Percentiles rank a stretch among this genome's conserved stretches.
These are phyloP conservation scores for Skeletonema tropicum DNA, from an alignment of 108 stramenopile species.

Conservation along the genomic window DNA sequence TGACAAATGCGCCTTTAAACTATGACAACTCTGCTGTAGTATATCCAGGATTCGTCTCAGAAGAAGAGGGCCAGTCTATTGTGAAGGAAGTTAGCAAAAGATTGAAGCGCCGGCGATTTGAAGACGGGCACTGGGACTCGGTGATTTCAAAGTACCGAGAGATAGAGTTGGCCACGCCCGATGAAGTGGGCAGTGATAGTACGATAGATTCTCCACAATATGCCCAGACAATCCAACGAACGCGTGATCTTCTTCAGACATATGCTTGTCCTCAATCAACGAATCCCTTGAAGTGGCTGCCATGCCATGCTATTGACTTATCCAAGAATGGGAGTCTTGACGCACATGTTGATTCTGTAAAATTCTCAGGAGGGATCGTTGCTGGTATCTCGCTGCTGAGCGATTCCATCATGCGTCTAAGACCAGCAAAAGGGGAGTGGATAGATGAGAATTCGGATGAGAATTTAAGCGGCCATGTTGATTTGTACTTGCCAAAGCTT, in stretches of 20 bases:
- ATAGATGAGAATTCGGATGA: background rate
- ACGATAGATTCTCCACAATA: slow-evolving; percentile 12
- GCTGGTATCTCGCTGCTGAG: slow-evolving; percentile 86
- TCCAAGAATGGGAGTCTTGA: slow-evolving; percentile 71
- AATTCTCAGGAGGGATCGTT: slow-evolving; percentile 87
- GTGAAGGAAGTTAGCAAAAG: slow-evolving; percentile 41
- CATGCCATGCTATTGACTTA: slow-evolving; percentile 89
- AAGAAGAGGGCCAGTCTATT: slow-evolving; percentile 46
- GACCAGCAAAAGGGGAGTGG: slow-evolving; percentile 52
- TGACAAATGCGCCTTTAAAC: slow-evolving; percentile 29
- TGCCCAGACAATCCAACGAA: slow-evolving; percentile 36
- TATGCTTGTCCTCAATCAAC: slow-evolving; percentile 45
- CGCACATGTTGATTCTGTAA: slow-evolving; percentile 90
- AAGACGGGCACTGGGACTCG: slow-evolving; percentile 91
- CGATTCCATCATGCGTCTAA: slow-evolving; percentile 74
- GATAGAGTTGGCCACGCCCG: slow-evolving; percentile 57
- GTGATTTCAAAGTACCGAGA: slow-evolving; percentile 88
- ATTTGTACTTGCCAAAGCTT: slow-evolving; percentile 73
- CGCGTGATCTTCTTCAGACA: slow-evolving; percentile 52
- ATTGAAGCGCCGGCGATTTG: slow-evolving; percentile 58
- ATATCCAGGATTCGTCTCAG: slow-evolving; percentile 52
- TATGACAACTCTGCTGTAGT: slow-evolving; percentile 51
- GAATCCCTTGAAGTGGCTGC: slow-evolving; percentile 58
- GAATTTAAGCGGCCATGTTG: slow-evolving; percentile 50
- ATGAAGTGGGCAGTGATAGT: slow-evolving; percentile 20